Conservation (phyloP, 768 basidiomycete genomes). For the Astraeus odoratus region DNA sequence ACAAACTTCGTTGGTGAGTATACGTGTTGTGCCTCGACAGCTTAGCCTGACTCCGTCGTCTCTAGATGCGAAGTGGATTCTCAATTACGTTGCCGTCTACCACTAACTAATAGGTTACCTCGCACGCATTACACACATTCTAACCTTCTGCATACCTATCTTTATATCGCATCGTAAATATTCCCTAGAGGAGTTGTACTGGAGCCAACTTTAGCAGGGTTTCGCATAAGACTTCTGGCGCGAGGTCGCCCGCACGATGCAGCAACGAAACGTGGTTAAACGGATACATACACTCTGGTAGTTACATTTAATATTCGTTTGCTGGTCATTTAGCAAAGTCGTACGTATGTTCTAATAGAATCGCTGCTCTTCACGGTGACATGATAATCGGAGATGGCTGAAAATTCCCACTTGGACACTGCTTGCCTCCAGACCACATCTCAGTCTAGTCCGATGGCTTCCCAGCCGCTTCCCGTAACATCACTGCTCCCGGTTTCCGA, state of each 20-base stretch:
- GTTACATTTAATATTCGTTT: neutral
- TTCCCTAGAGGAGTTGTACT: neutral
- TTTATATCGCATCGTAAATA: too few relatives aligned
- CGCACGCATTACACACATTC: neutral
- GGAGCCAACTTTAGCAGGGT: neutral
- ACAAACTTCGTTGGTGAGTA: slow-evolving; percentile 45
- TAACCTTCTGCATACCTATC: neutral
- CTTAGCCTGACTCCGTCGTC: slow-evolving; percentile 5
- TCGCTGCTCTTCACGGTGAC: too few relatives aligned
- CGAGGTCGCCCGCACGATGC: neutral
- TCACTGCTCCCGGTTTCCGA: slow-evolving; percentile 45
- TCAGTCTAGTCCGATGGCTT: slow-evolving; percentile 26
- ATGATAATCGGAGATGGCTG: slow-evolving; percentile 18
- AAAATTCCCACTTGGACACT: slow-evolving; percentile 20
- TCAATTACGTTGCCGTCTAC: slow-evolving; percentile 53
- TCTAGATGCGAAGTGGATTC: slow-evolving; percentile 48
- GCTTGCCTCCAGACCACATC: slow-evolving; percentile 22
- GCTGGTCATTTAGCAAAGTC: too few relatives aligned
- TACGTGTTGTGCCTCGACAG: too few relatives aligned
- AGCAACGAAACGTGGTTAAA: neutral
- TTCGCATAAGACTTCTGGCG: too few relatives aligned
- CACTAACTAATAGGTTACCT: slow-evolving; percentile 15
- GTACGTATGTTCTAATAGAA: neutral
- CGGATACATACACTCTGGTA: neutral
- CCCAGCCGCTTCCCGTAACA: slow-evolving; percentile 28